phyloP scores from a whole-genome alignment of 805 yeast species.

The Diddensiella caesifluorescens region DNA sequence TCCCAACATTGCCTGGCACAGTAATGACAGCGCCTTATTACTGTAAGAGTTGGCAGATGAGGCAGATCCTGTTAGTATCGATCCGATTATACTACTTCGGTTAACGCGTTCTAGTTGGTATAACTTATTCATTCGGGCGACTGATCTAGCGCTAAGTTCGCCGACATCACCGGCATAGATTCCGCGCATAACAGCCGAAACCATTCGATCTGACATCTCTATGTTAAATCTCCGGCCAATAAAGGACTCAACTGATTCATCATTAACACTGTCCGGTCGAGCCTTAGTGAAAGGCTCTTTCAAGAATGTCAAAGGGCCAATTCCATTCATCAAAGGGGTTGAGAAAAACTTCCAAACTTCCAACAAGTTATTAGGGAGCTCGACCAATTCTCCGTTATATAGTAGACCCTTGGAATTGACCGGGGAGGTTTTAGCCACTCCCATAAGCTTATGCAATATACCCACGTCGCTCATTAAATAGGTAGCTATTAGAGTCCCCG shows the following conservation, averaged over 20 bases:
- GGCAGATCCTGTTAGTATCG: slow-evolving; percentile 37
- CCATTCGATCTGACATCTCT: slow-evolving; percentile 45
- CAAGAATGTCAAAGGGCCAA: too few relatives aligned
- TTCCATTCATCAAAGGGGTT: slow-evolving; percentile 39
- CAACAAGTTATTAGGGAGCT: slow-evolving; percentile 26
- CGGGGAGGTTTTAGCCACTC: slow-evolving; percentile 48
- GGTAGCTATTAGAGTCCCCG: slow-evolving; percentile 45
- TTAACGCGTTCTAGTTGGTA: slow-evolving; percentile 48
- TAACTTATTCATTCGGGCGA: slow-evolving; percentile 50
- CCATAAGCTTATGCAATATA: slow-evolving; percentile 46
- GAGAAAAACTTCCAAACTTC: slow-evolving; percentile 22
- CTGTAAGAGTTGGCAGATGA: slow-evolving; percentile 24
- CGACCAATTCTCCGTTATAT: slow-evolving; percentile 29
- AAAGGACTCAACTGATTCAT: slow-evolving; percentile 69
- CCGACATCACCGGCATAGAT: slow-evolving; percentile 82
- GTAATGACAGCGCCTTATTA: slow-evolving; percentile 24
- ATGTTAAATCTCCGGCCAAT: slow-evolving; percentile 65
- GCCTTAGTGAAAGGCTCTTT: too few relatives aligned
- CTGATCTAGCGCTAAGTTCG: slow-evolving; percentile 53
- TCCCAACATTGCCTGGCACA: slow-evolving; percentile 23
- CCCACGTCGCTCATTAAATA: slow-evolving; percentile 40
- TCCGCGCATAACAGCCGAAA: slow-evolving; percentile 84
- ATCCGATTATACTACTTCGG: slow-evolving; percentile 49
- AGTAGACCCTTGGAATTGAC: slow-evolving; percentile 73
- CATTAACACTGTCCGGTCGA: slow-evolving; percentile 33